These are phyloP conservation scores for Chiua virens DNA, from an alignment of 768 basidiomycete species.

Conservation along the genomic window DNA sequence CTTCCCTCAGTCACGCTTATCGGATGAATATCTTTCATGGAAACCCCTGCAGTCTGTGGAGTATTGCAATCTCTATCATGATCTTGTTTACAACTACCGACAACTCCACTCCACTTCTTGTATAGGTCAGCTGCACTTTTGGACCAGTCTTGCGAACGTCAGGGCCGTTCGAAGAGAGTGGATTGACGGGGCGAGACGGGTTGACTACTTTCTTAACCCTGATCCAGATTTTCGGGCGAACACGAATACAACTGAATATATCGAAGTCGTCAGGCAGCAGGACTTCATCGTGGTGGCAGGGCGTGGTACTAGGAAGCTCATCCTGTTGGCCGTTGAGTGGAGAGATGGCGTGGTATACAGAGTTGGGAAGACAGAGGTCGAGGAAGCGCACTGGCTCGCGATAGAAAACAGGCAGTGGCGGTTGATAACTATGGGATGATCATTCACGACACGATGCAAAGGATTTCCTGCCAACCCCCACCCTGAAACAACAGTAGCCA, in stretches of 20 bases:
- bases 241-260: no score
- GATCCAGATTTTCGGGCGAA: neutral
- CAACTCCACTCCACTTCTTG: neutral
- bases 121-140: slow-evolving; percentile 12
- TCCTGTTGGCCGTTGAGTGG: neutral
- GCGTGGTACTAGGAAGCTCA: neutral
- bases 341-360: neutral
- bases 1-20: neutral
- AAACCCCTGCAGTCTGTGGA: neutral
- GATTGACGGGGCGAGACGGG: neutral
- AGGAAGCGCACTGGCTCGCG: neutral
- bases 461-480: no score
- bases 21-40: neutral
- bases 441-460: no score
- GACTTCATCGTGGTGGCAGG: neutral
- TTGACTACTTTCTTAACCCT: neutral
- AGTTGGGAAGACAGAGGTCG: neutral
- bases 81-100: slow-evolving; percentile 6
- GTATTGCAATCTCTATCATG: neutral
- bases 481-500: no score
- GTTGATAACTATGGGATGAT: neutral
- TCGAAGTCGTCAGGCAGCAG: neutral
- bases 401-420: neutral
- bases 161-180: neutral
- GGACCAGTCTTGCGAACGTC: slow-evolving; percentile 13